Evolutionary conservation across 2,329 filamentous ascomycete genomes (phyloP), one percentile per base, ranked within the genome.

Genomic region (Microcyclospora tardicrescens): DNA sequence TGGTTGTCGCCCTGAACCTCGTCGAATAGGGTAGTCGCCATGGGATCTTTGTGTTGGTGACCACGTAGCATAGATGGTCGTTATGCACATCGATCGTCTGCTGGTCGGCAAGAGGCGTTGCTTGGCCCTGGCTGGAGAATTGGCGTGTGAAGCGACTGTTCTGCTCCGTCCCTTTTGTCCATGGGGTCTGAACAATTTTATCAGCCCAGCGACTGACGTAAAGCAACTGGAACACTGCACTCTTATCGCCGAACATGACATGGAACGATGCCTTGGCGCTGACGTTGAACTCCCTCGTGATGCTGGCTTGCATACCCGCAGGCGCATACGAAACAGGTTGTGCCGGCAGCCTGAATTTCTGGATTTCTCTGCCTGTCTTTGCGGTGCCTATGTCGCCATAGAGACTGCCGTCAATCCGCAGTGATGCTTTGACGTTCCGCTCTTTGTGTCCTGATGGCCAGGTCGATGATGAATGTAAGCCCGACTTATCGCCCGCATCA

Each of bases 221-320:
- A 24, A 96, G 69, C 53, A 89, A 78, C 51, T 91, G 85, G 63
- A 95, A 98, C 30, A 96, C 79, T 28, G 87, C 84, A 57, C 84
- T 93, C 63, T 89, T 93, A 61, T 98, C 91, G 29, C 91, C 91
- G 60, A 96, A 98, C 37, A 98, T 72, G 12, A 96, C 84, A 55
- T 96, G 89, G 60, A 96, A 98, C 41, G 94, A 77, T 0, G 84
- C 85, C 60, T 98, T 96, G 34, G 91, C 81, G 45, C 84, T 93
- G 43, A 96, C 79, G 48, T 93, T 82, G 58, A 93, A 94, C 47
- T 85, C 74, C 44, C 83, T 77, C 58, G 93, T 84, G 1, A 83
- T 75, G 6, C 80, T 79, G 48, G 81, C 72, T 46, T 75, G 71
- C 74, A 93, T 87, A 38, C 80, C 84, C 44, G 81, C 75, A 1